Evolutionary conservation across 2,329 filamentous ascomycete species (phyloP).

Genomic region (Zasmidium cellare): DNA sequence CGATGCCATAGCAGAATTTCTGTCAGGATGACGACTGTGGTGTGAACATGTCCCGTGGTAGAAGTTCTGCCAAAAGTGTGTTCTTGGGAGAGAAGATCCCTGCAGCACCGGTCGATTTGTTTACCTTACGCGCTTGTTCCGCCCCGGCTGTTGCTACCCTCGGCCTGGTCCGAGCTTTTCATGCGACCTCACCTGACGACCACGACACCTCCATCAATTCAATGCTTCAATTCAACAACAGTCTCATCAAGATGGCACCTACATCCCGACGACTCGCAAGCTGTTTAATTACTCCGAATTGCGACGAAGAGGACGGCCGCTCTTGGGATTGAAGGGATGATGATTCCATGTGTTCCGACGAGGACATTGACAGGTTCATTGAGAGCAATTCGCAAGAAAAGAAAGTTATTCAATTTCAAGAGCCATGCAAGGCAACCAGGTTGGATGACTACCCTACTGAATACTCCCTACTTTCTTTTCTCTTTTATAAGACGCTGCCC

Average conservation of each 20-base stretch:
- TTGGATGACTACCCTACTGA: background rate
- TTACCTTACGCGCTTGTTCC: background rate
- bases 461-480: background rate
- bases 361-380: no score
- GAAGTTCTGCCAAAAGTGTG: background rate
- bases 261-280: no score
- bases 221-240: no score
- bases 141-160: background rate
- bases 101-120: background rate
- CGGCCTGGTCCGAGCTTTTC: no score
- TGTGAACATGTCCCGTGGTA: background rate
- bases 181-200: no score
- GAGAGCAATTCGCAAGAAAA: no score
- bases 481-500: background rate
- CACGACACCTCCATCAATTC: no score
- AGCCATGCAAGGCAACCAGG: background rate
- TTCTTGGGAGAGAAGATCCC: background rate
- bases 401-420: background rate
- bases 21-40: background rate
- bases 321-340: no score
- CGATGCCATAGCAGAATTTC: slow-evolving; percentile 34
- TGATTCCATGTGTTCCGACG: no score
- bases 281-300: no score
- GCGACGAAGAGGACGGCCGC: no score
- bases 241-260: no score